Evolutionary conservation across 1,284 basidiomycete genomes (phyloP), one percentile per base, ranked within the genome.

Genomic region (Cryptococcus amylolentus): DNA sequence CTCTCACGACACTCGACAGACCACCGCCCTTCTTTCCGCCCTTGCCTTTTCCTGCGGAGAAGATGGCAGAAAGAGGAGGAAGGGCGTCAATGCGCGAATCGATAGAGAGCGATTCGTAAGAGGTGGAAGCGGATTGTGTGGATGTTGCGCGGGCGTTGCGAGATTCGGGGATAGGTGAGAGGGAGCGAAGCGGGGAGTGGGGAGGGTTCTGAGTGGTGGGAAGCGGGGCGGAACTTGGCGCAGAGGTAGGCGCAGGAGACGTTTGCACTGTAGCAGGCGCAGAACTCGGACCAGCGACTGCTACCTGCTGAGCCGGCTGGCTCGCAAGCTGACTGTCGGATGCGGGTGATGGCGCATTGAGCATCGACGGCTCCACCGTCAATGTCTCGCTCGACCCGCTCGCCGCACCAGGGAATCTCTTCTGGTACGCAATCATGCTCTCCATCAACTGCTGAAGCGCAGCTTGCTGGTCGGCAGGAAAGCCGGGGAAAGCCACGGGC

Each of bases 1-100:
- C 70, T 35, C 76, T 63, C 5, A 79, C 77, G 27, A 79, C 77
- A 4, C 68, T 71, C n/a, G 73, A 76, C 67, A 79, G 67, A 39
- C 76, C 76, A 28, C 76, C 76, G 27, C 76, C 76, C 62, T 78
- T 78, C 60, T 78, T 78, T 26, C 76, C 76, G 18, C 76, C 76
- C 62, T 78, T 78, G 38, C 76, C 76, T 51, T 72, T 72, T 27
- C 73, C 73, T 5, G 74, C 72, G 26, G 70, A 71, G 55, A 78
- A 78, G 63, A 78, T 76, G 31, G 69, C 64, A 9, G 70, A 64
- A 35, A 73, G 62, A 2, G 76, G 75, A 9, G 70, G 65, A n/a
- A 76, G 66, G 49, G 66, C 58, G 28, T 72, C 72, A 45, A 74
- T 66, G 56, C 68, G 68, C 18, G 61, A 54, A 46, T 73, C 70